A percentile compares a stretch with the other conserved stretches of the same genome.
These are phyloP conservation scores for Neonectria neomacrospora DNA, from an alignment of 2,329 filamentous ascomycete genomes.

Conservation along the genomic window DNA sequence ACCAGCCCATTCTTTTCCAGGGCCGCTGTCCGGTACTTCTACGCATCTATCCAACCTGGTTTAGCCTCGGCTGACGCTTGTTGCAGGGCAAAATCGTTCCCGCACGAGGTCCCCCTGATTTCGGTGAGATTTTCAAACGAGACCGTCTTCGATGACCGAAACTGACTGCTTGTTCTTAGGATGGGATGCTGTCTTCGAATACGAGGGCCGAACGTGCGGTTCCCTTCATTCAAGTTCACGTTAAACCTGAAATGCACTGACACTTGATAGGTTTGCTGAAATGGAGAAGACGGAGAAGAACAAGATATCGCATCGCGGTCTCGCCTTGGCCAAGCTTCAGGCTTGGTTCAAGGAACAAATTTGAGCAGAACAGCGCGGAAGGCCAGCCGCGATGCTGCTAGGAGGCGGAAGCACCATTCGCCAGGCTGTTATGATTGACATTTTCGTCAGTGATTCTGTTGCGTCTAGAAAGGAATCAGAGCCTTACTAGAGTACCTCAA, in stretches of 20 bases:
- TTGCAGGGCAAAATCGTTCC: conserved; percentile 80
- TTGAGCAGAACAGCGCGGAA: conserved; percentile 7
- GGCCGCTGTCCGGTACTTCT: conserved; percentile 78
- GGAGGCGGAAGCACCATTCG: not conserved
- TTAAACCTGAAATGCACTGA: conserved; percentile 22
- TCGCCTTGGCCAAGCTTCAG: conserved; percentile 87
- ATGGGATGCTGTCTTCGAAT: conserved; percentile 97
- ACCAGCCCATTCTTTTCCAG: conserved; percentile 89
- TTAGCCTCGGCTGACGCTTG: conserved; percentile 7
- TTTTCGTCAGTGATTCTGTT: conserved; percentile 1
- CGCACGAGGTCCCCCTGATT: conserved; percentile 80
- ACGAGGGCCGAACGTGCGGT: conserved; percentile 81
- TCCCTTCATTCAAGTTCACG: not conserved
- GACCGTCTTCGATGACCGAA: not conserved
- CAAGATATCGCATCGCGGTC: conserved; percentile 88
- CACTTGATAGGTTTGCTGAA: conserved; percentile 76
- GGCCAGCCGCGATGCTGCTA: not conserved
- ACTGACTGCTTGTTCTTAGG: conserved; percentile 61
- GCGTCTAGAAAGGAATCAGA: not conserved
- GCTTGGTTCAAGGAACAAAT: conserved; percentile 73
- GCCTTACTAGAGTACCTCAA: conserved; percentile 80
- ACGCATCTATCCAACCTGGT: not conserved
- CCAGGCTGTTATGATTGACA: conserved; percentile 1
- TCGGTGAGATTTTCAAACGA: conserved; percentile 69
- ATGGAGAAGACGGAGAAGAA: conserved; percentile 93